These are phyloP conservation scores for Yarrowia deformans DNA, from an alignment of 805 yeast genomes.

Conservation along the genomic window DNA sequence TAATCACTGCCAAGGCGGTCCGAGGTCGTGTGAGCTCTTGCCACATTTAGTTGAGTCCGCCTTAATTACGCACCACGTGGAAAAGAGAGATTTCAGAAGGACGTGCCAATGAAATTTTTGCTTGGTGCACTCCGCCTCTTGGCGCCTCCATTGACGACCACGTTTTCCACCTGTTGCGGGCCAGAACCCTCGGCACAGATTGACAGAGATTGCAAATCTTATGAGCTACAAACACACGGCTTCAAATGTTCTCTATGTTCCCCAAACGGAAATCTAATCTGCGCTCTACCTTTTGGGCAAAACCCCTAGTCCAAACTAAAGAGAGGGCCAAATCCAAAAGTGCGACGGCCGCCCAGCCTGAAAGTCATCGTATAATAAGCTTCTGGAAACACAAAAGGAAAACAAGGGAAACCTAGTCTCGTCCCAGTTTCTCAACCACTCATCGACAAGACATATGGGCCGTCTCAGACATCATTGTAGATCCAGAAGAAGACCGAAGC, in stretches of 20 bases:
- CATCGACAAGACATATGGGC: not conserved
- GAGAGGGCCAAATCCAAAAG: slow-evolving; percentile 1
- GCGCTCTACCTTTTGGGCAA: slow-evolving; percentile 53
- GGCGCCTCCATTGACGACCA: not conserved
- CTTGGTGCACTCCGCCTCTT: slow-evolving; percentile 4
- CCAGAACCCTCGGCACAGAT: slow-evolving; percentile 4
- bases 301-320: not conserved
- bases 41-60: not conserved
- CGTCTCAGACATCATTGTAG: not conserved
- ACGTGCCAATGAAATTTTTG: not conserved
- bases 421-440: not conserved
- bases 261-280: slow-evolving; percentile 33
- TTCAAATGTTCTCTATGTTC: not conserved
- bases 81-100: not conserved
- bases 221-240: slow-evolving; percentile 11
- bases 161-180: not conserved
- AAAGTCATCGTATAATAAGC: slow-evolving; percentile 12
- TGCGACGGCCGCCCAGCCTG: slow-evolving; percentile 21
- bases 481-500: slow-evolving; percentile 1
- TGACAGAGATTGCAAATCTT: slow-evolving; percentile 11
- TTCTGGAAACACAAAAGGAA: not conserved
- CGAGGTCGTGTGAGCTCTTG: slow-evolving; percentile 27
- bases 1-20: slow-evolving; percentile 13
- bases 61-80: slow-evolving; percentile 17
- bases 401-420: not conserved